Evolutionary conservation across 768 basidiomycete genomes (phyloP).

Genomic region (Panellus pusillus): DNA sequence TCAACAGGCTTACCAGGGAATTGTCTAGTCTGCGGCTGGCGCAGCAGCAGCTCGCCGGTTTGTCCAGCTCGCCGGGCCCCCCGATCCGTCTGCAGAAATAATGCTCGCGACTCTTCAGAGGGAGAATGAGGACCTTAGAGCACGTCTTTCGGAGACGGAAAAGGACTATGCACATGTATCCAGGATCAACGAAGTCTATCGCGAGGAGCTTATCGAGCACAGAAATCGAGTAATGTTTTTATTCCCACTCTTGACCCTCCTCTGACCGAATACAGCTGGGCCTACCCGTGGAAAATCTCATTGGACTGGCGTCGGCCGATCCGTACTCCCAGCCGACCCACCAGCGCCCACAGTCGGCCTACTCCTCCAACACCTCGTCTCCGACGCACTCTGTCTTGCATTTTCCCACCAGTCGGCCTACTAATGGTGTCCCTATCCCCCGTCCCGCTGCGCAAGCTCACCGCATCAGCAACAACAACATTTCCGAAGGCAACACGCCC

Average conservation of each 20-base stretch:
- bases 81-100: conserved; percentile 48
- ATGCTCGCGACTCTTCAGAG: conserved; percentile 75
- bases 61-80: conserved; percentile 27
- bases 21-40: conserved; percentile 61
- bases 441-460: conserved; percentile 66
- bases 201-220: conserved; percentile 81
- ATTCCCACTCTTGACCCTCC: conserved; percentile 6
- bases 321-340: conserved; percentile 74
- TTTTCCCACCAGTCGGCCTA: conserved; percentile 27
- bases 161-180: conserved; percentile 73
- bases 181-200: conserved; percentile 78
- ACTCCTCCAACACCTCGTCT: conserved; percentile 40
- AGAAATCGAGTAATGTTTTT: conserved; percentile 64
- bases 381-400: conserved; percentile 47
- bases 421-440: conserved; percentile 72
- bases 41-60: conserved; percentile 44
- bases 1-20: conserved; percentile 73
- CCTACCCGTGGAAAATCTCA: conserved; percentile 75
- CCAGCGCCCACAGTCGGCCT: conserved; percentile 47
- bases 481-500: conserved; percentile 59
- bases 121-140: conserved; percentile 78
- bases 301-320: conserved; percentile 66
- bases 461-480: conserved; percentile 40
- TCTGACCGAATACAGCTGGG: conserved; percentile 50
- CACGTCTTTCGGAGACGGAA: conserved; percentile 69